These are phyloP conservation scores for Kuraishia piskuri DNA, from an alignment of 805 yeast genomes.

Conservation along the genomic window DNA sequence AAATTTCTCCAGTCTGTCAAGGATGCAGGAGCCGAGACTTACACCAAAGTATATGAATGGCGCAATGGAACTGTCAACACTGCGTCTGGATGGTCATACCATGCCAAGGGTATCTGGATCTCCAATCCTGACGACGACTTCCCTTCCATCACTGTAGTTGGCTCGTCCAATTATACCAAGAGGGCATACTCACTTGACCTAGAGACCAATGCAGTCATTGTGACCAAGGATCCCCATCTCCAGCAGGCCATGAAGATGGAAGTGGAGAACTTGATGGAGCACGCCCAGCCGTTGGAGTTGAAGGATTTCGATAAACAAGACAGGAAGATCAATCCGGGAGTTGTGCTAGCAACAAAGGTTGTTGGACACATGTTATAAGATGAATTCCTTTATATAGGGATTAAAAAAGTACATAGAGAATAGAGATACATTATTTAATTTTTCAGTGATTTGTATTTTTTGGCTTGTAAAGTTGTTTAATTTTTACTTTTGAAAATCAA, in stretches of 20 bases:
- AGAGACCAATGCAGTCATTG: slow-evolving; percentile 76
- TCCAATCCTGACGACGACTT: slow-evolving; percentile 41
- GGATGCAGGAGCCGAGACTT: slow-evolving; percentile 27
- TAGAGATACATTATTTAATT: too few relatives aligned
- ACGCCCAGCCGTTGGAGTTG: slow-evolving; percentile 44
- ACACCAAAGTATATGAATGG: slow-evolving; percentile 74
- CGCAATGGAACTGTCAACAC: slow-evolving; percentile 75
- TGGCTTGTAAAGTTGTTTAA: too few relatives aligned
- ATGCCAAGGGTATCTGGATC: slow-evolving; percentile 94
- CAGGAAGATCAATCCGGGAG: slow-evolving; percentile 53
- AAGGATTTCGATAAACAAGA: slow-evolving; percentile 58
- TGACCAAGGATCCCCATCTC: slow-evolving; percentile 59
- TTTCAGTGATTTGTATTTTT: too few relatives aligned
- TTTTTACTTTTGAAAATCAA: too few relatives aligned
- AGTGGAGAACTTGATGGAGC: slow-evolving; percentile 45
- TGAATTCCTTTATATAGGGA: too few relatives aligned
- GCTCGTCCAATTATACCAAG: slow-evolving; percentile 89
- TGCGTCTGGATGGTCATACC: slow-evolving; percentile 91
- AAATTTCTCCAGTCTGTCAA: slow-evolving; percentile 51
- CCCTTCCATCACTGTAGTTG: slow-evolving; percentile 77
- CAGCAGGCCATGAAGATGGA: slow-evolving; percentile 53
- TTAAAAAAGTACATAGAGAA: too few relatives aligned
- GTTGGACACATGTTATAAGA: slow-evolving; percentile 45
- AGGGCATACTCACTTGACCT: slow-evolving; percentile 83
- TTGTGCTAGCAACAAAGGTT: slow-evolving; percentile 56